Evolutionary conservation across 768 basidiomycete species (phyloP), one percentile per base, ranked within the genome.

Genomic region (Zangia roseola): DNA sequence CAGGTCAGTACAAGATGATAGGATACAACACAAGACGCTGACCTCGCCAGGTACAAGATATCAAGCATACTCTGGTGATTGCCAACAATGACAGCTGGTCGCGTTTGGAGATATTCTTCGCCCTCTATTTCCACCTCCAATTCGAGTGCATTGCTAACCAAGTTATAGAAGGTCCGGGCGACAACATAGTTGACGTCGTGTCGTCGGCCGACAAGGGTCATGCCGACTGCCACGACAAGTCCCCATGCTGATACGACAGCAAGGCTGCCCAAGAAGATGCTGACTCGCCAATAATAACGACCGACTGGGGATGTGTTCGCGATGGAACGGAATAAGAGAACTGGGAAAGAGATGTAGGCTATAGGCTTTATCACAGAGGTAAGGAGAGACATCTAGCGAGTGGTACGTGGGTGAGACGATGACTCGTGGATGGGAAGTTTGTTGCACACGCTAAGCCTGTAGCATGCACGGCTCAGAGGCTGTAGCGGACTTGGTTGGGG

Each of bases 1-100:
- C 26, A 48, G 34, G 47, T 34, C 13, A 43, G 14, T 45, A 54
- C 41, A 35, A 37, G 28, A 50, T 47, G 30, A 58, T 56, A 50
- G 57, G 55, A 49, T 43, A 48, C 26, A 28, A 43, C 43, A 48
- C 43, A 49, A 25, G 26, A 40, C 35, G 58, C 86, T 69, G 62
- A 91, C 90, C 81, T 82, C 49, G 86, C 93, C 45, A 93, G 71
- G 59, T 83, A 82, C 30, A 95, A 66, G 52, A 99, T 79, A 68
- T 97, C 93, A 37, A 97, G 67, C 82, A 93, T 88, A 50, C 87
- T 93, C 74, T 98, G 95, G 65, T 98, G 95, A 64, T 97, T 98
- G 12, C 79, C 81, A 62, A 97, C 79, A 23, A 92, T 67, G 12
- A 97, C 80, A 1, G 83, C 82, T 8, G 93, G 91, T 42, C 74